phyloP scores from a whole-genome alignment of 2,329 filamentous ascomycete species.

The Scedosporium dehoogii region DNA sequence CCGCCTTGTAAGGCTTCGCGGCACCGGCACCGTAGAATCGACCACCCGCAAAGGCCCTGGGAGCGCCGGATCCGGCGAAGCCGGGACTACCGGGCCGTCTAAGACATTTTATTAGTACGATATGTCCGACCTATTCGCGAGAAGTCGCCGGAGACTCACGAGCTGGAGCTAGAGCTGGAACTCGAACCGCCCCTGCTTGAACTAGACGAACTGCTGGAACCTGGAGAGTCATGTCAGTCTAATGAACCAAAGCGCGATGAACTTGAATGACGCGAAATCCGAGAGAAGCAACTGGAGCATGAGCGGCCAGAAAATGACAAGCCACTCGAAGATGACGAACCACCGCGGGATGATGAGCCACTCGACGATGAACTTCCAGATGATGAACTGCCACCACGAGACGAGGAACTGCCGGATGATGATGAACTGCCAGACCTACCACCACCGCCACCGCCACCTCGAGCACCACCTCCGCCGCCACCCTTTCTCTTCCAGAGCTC shows the following conservation, averaged over 20 bases:
- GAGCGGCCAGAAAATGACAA: conserved; percentile 6
- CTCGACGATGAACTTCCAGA: conserved; percentile 11
- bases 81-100: conserved; percentile 24
- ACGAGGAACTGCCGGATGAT: conserved; percentile 5
- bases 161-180: neutral
- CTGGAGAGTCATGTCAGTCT: conserved; percentile 3
- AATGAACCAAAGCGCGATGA: conserved; percentile 1
- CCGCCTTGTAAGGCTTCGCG: conserved; percentile 47
- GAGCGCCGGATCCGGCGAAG: conserved; percentile 45
- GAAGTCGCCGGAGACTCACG: conserved; percentile 1
- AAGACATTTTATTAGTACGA: conserved; percentile 6
- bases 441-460: conserved; percentile 25
- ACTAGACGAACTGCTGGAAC: conserved; percentile 3
- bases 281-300: conserved; percentile 11
- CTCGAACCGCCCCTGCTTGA: neutral
- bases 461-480: conserved; percentile 43
- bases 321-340: conserved; percentile 9
- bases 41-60: conserved; percentile 50
- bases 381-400: conserved; percentile 6
- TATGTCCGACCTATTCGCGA: neutral
- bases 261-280: neutral
- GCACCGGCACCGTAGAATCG: conserved; percentile 59
- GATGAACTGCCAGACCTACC: conserved; percentile 13
- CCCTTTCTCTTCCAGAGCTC: conserved; percentile 52
- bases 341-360: conserved; percentile 13